Percentiles rank a stretch among this genome's conserved stretches.
Evolutionary conservation across 2,329 filamentous ascomycete species (phyloP).

Genomic region (Leptodontidium sp.): DNA sequence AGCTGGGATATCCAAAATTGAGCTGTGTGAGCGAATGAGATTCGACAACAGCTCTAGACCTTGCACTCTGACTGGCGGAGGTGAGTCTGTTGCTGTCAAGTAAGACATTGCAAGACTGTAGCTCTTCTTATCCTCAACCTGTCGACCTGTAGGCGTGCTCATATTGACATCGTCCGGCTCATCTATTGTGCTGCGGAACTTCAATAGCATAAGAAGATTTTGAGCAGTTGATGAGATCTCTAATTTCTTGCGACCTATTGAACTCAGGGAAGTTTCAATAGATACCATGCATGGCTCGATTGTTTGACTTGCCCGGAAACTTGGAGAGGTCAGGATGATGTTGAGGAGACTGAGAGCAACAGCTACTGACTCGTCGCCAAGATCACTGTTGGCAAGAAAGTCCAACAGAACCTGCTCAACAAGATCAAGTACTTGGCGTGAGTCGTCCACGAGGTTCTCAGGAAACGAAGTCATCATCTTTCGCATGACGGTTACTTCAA

Average conservation of each 20-base stretch:
- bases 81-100: conserved; percentile 67
- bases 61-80: conserved; percentile 71
- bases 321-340: conserved; percentile 64
- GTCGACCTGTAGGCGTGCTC: conserved; percentile 50
- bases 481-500: conserved; percentile 69
- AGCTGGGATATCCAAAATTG: conserved; percentile 72
- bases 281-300: conserved; percentile 50
- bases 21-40: conserved; percentile 62
- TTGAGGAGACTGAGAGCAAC: conserved; percentile 69
- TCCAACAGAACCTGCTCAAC: conserved; percentile 63
- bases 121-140: conserved; percentile 67
- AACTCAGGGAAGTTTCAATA: conserved; percentile 58
- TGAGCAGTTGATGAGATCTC: conserved; percentile 61
- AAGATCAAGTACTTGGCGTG: conserved; percentile 70
- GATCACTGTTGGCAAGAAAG: conserved; percentile 47
- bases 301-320: conserved; percentile 59
- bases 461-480: conserved; percentile 69
- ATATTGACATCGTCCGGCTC: conserved; percentile 40
- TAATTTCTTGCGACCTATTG: conserved; percentile 50
- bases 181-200: conserved; percentile 63
- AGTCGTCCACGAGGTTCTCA: conserved; percentile 69
- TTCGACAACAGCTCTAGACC: conserved; percentile 67
- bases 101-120: conserved; percentile 71
- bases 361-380: conserved; percentile 57
- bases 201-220: conserved; percentile 64